These are phyloP conservation scores for Coemansia sp. DNA, from an alignment of 192 early-diverging fungal genomes.

Conservation along the genomic window DNA sequence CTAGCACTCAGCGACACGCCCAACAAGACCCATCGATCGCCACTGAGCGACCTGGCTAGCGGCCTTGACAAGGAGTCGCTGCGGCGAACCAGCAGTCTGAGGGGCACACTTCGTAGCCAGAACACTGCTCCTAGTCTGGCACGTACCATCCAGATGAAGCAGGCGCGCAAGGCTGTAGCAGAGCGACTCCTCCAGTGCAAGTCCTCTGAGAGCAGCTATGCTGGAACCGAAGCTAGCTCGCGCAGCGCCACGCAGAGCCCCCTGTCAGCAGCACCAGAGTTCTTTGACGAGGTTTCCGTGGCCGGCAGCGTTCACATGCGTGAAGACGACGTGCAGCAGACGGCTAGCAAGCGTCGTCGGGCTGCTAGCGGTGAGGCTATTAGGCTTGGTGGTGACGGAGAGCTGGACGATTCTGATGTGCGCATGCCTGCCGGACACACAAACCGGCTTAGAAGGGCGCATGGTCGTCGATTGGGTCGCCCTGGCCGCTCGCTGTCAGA, in stretches of 20 bases:
- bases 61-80: conserved; percentile 12
- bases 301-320: conserved; percentile 26
- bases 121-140: conserved; percentile 45
- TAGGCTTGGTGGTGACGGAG: conserved; percentile 7
- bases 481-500: conserved; percentile 13
- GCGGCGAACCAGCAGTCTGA: conserved; percentile 33
- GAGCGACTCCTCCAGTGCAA: conserved; percentile 27
- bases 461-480: not conserved
- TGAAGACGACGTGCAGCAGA: conserved; percentile 18
- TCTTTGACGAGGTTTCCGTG: not conserved
- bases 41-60: conserved; percentile 14
- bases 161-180: conserved; percentile 48
- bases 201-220: conserved; percentile 10
- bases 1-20: conserved; percentile 34
- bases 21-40: conserved; percentile 12
- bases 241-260: conserved; percentile 2
- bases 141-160: conserved; percentile 50
- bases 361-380: conserved; percentile 17
- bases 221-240: not conserved
- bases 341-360: conserved; percentile 30
- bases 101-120: conserved; percentile 16
- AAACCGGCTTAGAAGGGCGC: not conserved
- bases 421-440: not conserved
- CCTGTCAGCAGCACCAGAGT: not conserved
- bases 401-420: not conserved